Percentiles rank a stretch among this genome's conserved stretches.
These are phyloP conservation scores for Wickerhamiella domercqiae DNA, from an alignment of 805 yeast genomes.

Conservation along the genomic window DNA sequence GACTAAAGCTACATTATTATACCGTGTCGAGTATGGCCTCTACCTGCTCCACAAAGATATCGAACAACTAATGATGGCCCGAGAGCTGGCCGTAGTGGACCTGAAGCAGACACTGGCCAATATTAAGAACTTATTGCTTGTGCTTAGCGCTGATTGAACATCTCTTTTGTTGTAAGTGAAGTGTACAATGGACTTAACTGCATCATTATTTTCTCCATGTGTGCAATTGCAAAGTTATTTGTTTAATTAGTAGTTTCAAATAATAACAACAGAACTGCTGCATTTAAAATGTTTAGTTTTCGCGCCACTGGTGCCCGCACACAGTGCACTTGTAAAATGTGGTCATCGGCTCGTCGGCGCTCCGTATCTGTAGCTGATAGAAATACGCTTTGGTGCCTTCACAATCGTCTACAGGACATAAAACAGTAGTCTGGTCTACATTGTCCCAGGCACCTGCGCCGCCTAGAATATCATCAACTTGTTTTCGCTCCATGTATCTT, in stretches of 20 bases:
- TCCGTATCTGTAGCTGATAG: constrained; percentile 90
- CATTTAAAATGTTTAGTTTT: constrained; percentile 37
- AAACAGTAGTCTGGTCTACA: constrained; percentile 87
- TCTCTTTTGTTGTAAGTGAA: no score
- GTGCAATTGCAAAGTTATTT: no score
- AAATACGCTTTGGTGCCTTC: constrained; percentile 86
- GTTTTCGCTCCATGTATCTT: constrained; percentile 66
- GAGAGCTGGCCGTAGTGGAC: constrained; percentile 23
- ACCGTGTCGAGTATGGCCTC: constrained; percentile 37
- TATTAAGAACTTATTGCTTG: constrained; percentile 23
- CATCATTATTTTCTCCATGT: no score
- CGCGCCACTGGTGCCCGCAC: constrained; percentile 95
- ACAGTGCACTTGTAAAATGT: constrained; percentile 90
- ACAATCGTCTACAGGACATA: constrained; percentile 80
- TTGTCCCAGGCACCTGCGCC: constrained; percentile 98
- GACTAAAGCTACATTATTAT: constrained; percentile 30
- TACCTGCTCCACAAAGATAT: constrained; percentile 32
- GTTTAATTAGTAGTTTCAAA: neutral
- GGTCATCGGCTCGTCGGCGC: constrained; percentile 99
- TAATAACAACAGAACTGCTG: neutral
- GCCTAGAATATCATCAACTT: constrained; percentile 91
- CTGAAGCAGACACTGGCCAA: constrained; percentile 25
- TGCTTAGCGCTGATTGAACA: constrained; percentile 13
- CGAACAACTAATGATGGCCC: constrained; percentile 29
- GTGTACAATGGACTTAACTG: no score